Evolutionary conservation across 768 basidiomycete species (phyloP).

Genomic region (Leccinum variicolor): DNA sequence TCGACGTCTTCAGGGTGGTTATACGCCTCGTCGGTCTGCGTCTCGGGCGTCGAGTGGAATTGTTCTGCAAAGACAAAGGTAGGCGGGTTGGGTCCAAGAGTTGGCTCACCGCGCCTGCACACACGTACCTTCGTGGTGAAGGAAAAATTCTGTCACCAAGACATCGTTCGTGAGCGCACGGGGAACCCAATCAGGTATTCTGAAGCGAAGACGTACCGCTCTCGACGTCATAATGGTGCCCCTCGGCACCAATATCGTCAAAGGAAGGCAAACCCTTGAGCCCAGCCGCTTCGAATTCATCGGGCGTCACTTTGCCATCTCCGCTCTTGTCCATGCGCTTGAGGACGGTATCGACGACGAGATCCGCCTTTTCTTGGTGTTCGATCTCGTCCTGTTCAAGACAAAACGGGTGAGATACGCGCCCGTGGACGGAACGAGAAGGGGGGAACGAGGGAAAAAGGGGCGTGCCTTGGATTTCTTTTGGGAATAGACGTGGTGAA

Average conservation of each 20-base stretch:
- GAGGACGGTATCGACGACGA: conserved; percentile 71
- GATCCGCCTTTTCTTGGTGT: conserved; percentile 78
- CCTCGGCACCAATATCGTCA: conserved; percentile 80
- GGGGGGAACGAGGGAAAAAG: not conserved
- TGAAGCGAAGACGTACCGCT: conserved; percentile 54
- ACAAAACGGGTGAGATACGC: not conserved
- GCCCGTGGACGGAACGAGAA: not conserved
- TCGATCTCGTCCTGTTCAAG: conserved; percentile 61
- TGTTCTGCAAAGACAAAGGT: conserved; percentile 50
- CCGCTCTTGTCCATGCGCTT: conserved; percentile 65
- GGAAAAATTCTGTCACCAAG: conserved; percentile 72
- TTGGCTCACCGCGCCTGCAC: not conserved
- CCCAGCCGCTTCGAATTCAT: conserved; percentile 73
- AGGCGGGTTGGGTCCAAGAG: not conserved
- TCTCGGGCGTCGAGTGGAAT: conserved; percentile 95
- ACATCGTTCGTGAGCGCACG: not conserved
- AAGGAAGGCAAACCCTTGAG: conserved; percentile 79
- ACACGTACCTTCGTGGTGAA: conserved; percentile 88
- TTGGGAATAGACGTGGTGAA: conserved; percentile 87
- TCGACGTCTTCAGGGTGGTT: conserved; percentile 90
- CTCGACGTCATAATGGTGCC: conserved; percentile 91
- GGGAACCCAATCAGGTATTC: not conserved
- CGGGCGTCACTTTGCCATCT: conserved; percentile 65
- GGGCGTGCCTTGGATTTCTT: conserved; percentile 64
- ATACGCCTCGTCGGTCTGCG: conserved; percentile 94